phyloP scores from a whole-genome alignment of 2,329 filamentous ascomycete species.

The Zymoseptoria brevis region DNA sequence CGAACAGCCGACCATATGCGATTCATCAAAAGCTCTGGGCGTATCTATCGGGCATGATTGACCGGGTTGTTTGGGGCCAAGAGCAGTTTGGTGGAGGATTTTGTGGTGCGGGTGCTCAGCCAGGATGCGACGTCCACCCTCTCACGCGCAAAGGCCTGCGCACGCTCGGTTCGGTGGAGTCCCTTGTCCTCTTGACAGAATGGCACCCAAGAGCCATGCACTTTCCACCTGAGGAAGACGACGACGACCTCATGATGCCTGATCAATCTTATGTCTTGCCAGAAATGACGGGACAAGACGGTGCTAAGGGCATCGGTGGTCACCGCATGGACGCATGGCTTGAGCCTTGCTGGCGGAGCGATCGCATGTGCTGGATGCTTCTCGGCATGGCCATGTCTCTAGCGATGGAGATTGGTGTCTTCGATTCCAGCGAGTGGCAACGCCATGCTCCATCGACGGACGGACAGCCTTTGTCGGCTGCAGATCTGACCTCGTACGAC shows the following conservation, averaged over 20 bases:
- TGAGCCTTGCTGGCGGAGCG: constrained; percentile 83
- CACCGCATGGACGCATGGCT: constrained; percentile 90
- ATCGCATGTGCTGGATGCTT: constrained; percentile 97
- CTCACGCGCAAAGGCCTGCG: constrained; percentile 60
- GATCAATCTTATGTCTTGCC: constrained; percentile 57
- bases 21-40: constrained; percentile 96
- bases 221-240: constrained; percentile 68
- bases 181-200: constrained; percentile 85
- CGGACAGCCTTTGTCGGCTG: constrained; percentile 30
- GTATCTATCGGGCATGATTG: constrained; percentile 89
- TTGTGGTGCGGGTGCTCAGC: constrained; percentile 62
- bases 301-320: constrained; percentile 60
- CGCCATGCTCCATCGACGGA: constrained; percentile 44
- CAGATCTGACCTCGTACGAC: constrained; percentile 66
- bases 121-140: constrained; percentile 58
- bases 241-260: constrained; percentile 56
- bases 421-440: constrained; percentile 67
- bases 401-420: constrained; percentile 89
- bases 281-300: constrained; percentile 53
- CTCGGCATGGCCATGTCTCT: constrained; percentile 83
- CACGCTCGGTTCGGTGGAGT: constrained; percentile 89
- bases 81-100: constrained; percentile 90
- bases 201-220: constrained; percentile 95
- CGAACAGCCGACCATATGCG: constrained; percentile 73
- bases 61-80: constrained; percentile 89